phyloP scores from a whole-genome alignment of 2,329 filamentous ascomycete species.

The Fusarium sp. region DNA sequence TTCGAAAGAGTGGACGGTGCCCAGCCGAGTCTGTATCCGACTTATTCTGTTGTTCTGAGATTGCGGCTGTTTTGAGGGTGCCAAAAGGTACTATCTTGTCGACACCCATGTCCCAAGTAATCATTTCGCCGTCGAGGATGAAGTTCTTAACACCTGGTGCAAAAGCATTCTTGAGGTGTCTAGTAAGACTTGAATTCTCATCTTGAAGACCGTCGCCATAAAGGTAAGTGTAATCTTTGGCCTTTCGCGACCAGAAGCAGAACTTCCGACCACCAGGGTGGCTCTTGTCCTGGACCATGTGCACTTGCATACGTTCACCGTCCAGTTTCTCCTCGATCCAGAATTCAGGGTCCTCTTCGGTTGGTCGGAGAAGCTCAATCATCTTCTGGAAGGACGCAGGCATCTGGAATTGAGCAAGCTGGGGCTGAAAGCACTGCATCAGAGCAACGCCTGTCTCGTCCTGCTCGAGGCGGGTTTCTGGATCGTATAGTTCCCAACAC shows the following conservation, averaged over 20 bases:
- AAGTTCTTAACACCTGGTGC: conserved; percentile 83
- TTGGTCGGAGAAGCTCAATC: conserved; percentile 76
- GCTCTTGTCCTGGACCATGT: conserved; percentile 82
- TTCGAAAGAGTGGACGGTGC: conserved; percentile 80
- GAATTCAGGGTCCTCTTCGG: conserved; percentile 81
- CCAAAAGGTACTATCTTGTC: conserved; percentile 92
- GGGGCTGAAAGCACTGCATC: conserved; percentile 97
- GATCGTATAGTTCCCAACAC: conserved; percentile 92
- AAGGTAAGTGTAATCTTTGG: conserved; percentile 95
- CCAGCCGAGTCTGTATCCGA: conserved; percentile 67
- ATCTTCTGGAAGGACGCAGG: conserved; percentile 83
- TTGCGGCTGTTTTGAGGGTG: conserved; percentile 90
- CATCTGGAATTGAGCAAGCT: conserved; percentile 93
- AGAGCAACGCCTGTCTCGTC: conserved; percentile 82
- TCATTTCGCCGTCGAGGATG: conserved; percentile 98
- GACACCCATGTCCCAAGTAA: conserved; percentile 92
- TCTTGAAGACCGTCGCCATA: conserved; percentile 87
- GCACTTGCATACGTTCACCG: conserved; percentile 96
- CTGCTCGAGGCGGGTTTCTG: conserved; percentile 78
- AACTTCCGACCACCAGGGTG: conserved; percentile 81
- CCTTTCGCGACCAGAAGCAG: conserved; percentile 94
- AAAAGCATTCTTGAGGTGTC: conserved; percentile 85
- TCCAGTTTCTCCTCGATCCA: conserved; percentile 99
- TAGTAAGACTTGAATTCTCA: conserved; percentile 81
- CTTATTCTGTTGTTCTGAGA: conserved; percentile 78